A percentile compares a stretch with the other conserved stretches of the same genome.
Conservation (phyloP, 192 early-diverging fungal genomes). For the Backusella circina region DNA sequence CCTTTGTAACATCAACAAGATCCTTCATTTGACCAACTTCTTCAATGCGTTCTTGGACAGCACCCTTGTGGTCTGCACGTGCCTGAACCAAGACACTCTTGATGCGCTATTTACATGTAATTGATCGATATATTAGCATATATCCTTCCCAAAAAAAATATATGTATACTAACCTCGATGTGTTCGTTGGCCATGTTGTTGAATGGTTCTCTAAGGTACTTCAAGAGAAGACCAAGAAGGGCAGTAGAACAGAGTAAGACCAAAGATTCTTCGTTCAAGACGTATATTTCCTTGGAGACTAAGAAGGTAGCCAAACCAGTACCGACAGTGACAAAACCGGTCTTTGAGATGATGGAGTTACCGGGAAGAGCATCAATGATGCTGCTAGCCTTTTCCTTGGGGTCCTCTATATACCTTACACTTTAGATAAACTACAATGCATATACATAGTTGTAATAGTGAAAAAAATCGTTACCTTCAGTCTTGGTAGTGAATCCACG, state of each 20-base stretch:
- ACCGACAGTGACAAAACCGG: constrained; percentile 78
- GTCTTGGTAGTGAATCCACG: constrained; percentile 22
- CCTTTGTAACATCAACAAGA: constrained; percentile 90
- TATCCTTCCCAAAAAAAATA: no score
- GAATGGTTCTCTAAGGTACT: constrained; percentile 78
- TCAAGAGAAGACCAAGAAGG: constrained; percentile 76
- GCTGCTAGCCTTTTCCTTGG: constrained; percentile 79
- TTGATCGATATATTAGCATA: neutral
- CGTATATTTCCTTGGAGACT: constrained; percentile 97
- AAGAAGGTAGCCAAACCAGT: constrained; percentile 83
- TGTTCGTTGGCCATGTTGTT: constrained; percentile 70
- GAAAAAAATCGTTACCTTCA: constrained; percentile 13
- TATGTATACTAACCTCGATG: constrained; percentile 23
- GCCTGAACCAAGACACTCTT: constrained; percentile 77
- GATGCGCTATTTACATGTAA: constrained; percentile 58
- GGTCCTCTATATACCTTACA: constrained; percentile 45
- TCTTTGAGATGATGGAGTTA: constrained; percentile 83
- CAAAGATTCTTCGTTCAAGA: constrained; percentile 91
- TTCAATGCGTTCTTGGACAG: constrained; percentile 86
- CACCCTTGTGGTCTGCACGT: constrained; percentile 87
- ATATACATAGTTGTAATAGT: neutral
- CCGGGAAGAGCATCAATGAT: constrained; percentile 94
- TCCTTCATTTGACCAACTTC: constrained; percentile 92
- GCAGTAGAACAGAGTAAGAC: constrained; percentile 78
- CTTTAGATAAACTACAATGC: neutral